These are phyloP conservation scores for Jaltomata sinuosa DNA, from an alignment of 257 asterid species.

Conservation along the genomic window DNA sequence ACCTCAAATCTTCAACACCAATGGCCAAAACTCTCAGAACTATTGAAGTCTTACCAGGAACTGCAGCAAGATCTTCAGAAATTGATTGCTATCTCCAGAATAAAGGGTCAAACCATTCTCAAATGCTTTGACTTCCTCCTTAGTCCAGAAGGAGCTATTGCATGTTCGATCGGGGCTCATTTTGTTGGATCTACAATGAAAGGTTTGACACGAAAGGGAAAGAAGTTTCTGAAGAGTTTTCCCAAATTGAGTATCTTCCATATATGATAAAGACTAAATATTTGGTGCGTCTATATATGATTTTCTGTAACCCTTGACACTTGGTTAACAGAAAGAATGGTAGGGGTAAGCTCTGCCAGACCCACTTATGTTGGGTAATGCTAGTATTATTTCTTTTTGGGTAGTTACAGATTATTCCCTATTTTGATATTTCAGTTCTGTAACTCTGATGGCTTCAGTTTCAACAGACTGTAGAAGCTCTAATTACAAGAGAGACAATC, in stretches of 20 bases:
- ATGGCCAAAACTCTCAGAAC: too few species aligned
- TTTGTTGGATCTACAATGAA: neutral
- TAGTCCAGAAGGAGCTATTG: neutral
- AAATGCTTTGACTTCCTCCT: neutral
- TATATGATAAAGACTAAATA: neutral
- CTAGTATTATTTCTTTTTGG: too few species aligned
- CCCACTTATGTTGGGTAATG: too few species aligned
- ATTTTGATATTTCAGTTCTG: neutral
- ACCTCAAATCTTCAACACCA: too few species aligned
- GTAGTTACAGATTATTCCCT: neutral
- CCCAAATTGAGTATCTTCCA: neutral
- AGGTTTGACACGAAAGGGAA: neutral
- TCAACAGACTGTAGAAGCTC: neutral
- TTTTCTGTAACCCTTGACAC: neutral
- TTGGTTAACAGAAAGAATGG: neutral
- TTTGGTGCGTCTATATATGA: neutral
- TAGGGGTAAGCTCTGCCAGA: too few species aligned
- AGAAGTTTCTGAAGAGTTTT: neutral
- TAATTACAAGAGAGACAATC: neutral
- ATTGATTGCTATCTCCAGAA: neutral
- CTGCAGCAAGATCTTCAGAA: neutral
- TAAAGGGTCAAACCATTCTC: neutral
- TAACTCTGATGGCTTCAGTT: neutral
- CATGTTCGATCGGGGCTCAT: neutral
- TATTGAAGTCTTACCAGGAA: too few species aligned